These are phyloP conservation scores for Colletotrichum ledebouriae DNA, from an alignment of 2,329 filamentous ascomycete genomes.

Conservation along the genomic window DNA sequence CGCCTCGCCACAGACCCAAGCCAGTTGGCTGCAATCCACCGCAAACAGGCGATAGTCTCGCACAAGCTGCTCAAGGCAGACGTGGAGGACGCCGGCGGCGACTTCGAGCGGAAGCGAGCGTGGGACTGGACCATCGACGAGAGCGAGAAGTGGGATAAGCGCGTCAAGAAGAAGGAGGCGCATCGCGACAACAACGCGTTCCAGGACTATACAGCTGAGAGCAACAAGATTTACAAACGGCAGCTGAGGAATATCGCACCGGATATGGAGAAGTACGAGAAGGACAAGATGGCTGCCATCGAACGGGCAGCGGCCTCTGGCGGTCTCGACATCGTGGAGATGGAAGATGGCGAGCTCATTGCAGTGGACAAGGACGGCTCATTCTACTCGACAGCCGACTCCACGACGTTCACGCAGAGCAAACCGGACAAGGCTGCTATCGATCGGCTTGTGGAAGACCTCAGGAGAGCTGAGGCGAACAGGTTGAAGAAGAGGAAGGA, in stretches of 20 bases:
- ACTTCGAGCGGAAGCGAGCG: constrained; percentile 97
- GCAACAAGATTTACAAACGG: constrained; percentile 92
- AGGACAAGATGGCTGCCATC: constrained; percentile 86
- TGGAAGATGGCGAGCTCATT: constrained; percentile 92
- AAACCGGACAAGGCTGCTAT: constrained; percentile 89
- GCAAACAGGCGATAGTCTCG: constrained; percentile 87
- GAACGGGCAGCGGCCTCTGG: constrained; percentile 88
- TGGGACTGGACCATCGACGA: constrained; percentile 99
- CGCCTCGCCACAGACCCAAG: constrained; percentile 82
- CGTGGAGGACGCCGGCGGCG: constrained; percentile 84
- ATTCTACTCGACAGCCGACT: constrained; percentile 91
- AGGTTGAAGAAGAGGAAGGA: constrained; percentile 89
- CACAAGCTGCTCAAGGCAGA: constrained; percentile 96
- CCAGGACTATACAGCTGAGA: constrained; percentile 88
- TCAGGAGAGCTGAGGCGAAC: constrained; percentile 89
- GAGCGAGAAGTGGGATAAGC: constrained; percentile 92
- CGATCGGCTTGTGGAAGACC: constrained; percentile 86
- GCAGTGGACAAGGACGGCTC: constrained; percentile 92
- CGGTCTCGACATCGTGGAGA: constrained; percentile 93
- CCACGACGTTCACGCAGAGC: constrained; percentile 84
- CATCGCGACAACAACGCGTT: constrained; percentile 90
- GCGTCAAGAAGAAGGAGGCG: constrained; percentile 85
- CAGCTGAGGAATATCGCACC: constrained; percentile 84
- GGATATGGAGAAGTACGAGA: constrained; percentile 87
- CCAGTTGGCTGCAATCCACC: constrained; percentile 82